These are phyloP conservation scores for Podila minutissima DNA, from an alignment of 192 early-diverging fungal species.

Conservation along the genomic window DNA sequence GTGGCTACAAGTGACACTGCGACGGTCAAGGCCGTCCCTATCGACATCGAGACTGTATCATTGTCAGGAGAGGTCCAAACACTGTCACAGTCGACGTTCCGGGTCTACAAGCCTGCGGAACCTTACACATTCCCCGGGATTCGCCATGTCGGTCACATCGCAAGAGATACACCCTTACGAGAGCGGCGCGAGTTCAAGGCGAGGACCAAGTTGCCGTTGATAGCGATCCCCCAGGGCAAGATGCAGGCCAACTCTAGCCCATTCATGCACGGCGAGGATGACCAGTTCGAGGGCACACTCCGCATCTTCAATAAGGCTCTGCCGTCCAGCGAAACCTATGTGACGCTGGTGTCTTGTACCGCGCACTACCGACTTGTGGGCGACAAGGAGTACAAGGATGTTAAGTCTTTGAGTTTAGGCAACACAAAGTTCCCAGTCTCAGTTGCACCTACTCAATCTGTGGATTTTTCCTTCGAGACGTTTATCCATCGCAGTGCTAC, in stretches of 20 bases:
- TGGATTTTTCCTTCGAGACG: too few species aligned
- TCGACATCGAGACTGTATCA: conserved; percentile 43
- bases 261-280: conserved; percentile 35
- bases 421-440: too few species aligned
- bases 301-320: conserved; percentile 55
- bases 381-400: too few species aligned
- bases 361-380: too few species aligned
- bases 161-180: conserved; percentile 24
- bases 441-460: too few species aligned
- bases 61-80: conserved; percentile 35
- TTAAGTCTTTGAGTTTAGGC: too few species aligned
- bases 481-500: too few species aligned
- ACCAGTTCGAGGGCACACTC: conserved; percentile 55
- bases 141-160: conserved; percentile 33
- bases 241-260: conserved; percentile 49
- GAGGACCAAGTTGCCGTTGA: conserved; percentile 22
- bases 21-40: conserved; percentile 20
- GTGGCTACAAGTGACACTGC: conserved; percentile 36
- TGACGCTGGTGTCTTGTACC: conserved; percentile 16
- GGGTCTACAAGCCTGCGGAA: conserved; percentile 49
- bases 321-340: conserved; percentile 37
- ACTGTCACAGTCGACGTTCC: conserved; percentile 42
- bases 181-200: conserved; percentile 47
- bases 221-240: conserved; percentile 30
- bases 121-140: conserved; percentile 51